phyloP scores from a whole-genome alignment of 768 basidiomycete species.

The Butyriboletus loyo region DNA sequence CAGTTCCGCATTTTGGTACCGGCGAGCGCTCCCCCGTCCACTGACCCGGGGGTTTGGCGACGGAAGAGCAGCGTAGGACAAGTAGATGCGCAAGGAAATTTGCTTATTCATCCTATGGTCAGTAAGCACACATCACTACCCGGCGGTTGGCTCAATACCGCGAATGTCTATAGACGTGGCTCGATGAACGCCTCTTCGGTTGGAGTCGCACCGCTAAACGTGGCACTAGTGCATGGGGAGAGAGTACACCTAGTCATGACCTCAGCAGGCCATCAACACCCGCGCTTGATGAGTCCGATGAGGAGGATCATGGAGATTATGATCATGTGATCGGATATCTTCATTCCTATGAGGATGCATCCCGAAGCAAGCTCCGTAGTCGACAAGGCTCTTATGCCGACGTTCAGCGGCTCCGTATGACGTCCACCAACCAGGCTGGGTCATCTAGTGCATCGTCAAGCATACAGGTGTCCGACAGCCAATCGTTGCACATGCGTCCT shows the following conservation, averaged over 20 bases:
- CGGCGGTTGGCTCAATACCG: not conserved
- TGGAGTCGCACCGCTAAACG: slow-evolving; percentile 76
- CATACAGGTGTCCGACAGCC: slow-evolving; percentile 30
- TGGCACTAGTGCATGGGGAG: slow-evolving; percentile 89
- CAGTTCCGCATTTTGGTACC: slow-evolving; percentile 81
- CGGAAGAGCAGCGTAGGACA: slow-evolving; percentile 78
- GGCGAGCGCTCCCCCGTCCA: slow-evolving; percentile 78
- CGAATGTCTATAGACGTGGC: slow-evolving; percentile 58
- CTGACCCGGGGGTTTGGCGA: slow-evolving; percentile 70
- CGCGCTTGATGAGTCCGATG: slow-evolving; percentile 76
- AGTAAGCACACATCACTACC: slow-evolving; percentile 29
- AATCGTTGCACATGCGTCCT: slow-evolving; percentile 46
- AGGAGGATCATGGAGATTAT: slow-evolving; percentile 88
- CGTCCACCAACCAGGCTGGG: slow-evolving; percentile 14
- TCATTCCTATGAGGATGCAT: slow-evolving; percentile 45
- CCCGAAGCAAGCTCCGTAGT: slow-evolving; percentile 49
- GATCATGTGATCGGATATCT: slow-evolving; percentile 80
- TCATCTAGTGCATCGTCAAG: slow-evolving; percentile 13
- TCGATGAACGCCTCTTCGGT: slow-evolving; percentile 91
- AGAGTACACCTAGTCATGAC: slow-evolving; percentile 50
- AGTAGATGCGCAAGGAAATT: slow-evolving; percentile 81
- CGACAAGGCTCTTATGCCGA: slow-evolving; percentile 79
- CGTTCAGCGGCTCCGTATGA: slow-evolving; percentile 61
- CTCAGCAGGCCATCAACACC: slow-evolving; percentile 67
- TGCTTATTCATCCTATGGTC: slow-evolving; percentile 85